phyloP scores from a whole-genome alignment of 2,329 filamentous ascomycete species.

The Microthyrium microscopicum region DNA sequence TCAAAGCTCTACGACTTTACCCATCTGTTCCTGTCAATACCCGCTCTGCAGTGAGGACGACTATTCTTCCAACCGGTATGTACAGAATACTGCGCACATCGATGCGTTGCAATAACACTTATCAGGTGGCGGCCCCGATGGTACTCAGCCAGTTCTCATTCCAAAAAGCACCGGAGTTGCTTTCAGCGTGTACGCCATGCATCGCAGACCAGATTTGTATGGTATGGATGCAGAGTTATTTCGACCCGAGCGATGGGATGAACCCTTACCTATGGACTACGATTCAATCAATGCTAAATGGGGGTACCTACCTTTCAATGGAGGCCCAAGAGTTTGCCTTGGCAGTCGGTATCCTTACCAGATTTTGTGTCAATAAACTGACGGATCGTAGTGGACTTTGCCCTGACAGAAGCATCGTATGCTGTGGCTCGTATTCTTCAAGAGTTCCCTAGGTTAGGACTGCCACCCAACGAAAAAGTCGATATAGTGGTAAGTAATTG shows the following conservation, averaged over 20 bases:
- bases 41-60: conserved; percentile 28
- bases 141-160: conserved; percentile 27
- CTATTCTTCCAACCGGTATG: conserved; percentile 28
- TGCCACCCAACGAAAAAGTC: neutral
- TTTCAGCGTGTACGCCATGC: conserved; percentile 31
- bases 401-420: conserved; percentile 32
- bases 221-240: conserved; percentile 26
- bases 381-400: conserved; percentile 18
- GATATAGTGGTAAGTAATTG: no score
- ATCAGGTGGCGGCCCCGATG: conserved; percentile 28
- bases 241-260: conserved; percentile 33
- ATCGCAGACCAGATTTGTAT: conserved; percentile 32
- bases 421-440: conserved; percentile 30
- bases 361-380: neutral
- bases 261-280: conserved; percentile 27
- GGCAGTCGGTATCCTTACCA: conserved; percentile 27
- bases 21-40: conserved; percentile 34
- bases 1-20: conserved; percentile 30
- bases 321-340: conserved; percentile 31
- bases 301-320: conserved; percentile 33
- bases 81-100: no score
- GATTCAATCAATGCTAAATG: conserved; percentile 15
- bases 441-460: conserved; percentile 15
- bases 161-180: conserved; percentile 26
- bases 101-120: no score